A percentile compares a stretch with the other conserved stretches of the same genome.
phyloP scores from a whole-genome alignment of 352 stramenopile species.

The Globisporangium orthogonon region DNA sequence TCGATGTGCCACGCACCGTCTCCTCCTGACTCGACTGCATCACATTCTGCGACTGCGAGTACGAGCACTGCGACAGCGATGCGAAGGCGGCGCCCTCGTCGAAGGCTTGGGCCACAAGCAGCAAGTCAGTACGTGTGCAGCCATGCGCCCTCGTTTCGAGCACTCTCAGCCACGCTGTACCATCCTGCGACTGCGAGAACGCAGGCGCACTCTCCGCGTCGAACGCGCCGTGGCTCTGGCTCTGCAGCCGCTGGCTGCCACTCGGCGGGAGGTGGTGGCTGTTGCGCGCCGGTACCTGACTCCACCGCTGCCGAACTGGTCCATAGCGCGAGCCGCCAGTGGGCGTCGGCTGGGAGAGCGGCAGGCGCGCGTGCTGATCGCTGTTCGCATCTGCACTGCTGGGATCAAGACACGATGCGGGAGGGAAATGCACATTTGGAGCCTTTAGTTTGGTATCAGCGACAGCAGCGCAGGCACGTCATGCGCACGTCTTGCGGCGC shows the following conservation, averaged over 20 bases:
- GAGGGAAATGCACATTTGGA: no score
- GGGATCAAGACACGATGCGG: background rate
- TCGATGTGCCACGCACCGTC: background rate
- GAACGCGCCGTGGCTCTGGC: slow-evolving; percentile 4
- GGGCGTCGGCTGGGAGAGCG: slow-evolving; percentile 7
- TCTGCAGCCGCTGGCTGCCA: background rate
- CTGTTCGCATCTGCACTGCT: slow-evolving; percentile 1
- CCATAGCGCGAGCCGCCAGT: slow-evolving; percentile 7
- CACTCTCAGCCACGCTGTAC: background rate
- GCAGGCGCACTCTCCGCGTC: slow-evolving; percentile 2
- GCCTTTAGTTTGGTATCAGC: slow-evolving; percentile 3
- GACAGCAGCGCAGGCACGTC: slow-evolving; percentile 5
- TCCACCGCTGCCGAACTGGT: slow-evolving; percentile 6
- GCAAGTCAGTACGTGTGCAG: no score
- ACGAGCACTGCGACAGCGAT: slow-evolving; percentile 14
- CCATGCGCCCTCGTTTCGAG: no score
- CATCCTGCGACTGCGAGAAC: slow-evolving; percentile 14
- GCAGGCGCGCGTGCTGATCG: slow-evolving; percentile 1
- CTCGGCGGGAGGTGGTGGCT: slow-evolving; percentile 1
- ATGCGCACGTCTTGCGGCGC: slow-evolving; percentile 29
- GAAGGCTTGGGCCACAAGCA: background rate
- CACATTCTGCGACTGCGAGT: slow-evolving; percentile 12
- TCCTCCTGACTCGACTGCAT: slow-evolving; percentile 16
- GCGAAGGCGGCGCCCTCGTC: slow-evolving; percentile 11
- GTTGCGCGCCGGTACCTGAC: slow-evolving; percentile 3